Conservation (phyloP, 768 basidiomycete species). For the Leccinellum albellum region DNA sequence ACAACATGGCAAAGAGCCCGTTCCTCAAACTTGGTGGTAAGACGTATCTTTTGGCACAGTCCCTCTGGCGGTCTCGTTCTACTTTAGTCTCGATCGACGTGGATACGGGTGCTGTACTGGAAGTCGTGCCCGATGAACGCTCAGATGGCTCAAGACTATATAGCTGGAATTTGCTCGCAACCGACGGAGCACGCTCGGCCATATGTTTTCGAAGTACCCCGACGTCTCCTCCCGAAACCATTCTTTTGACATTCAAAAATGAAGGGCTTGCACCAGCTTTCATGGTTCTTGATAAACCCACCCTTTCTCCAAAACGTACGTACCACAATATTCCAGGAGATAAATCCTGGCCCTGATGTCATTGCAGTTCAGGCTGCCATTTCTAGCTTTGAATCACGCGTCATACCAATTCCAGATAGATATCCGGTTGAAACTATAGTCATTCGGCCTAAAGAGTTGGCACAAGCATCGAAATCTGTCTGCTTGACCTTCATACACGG, state of each 20-base stretch:
- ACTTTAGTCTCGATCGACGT: conserved; percentile 48
- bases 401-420: conserved; percentile 49
- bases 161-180: conserved; percentile 55
- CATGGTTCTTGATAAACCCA: conserved; percentile 41
- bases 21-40: conserved; percentile 31
- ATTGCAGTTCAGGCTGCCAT: conserved; percentile 44
- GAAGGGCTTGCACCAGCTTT: neutral
- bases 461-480: conserved; percentile 30
- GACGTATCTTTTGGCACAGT: conserved; percentile 35
- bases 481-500: conserved; percentile 59
- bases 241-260: conserved; percentile 40
- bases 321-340: neutral
- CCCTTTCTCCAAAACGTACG: conserved; percentile 40
- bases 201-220: conserved; percentile 51
- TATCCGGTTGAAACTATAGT: conserved; percentile 54
- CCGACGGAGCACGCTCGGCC: conserved; percentile 40
- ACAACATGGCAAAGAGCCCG: conserved; percentile 41
- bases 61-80: conserved; percentile 51
- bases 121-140: conserved; percentile 21
- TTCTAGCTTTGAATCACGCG: conserved; percentile 35
- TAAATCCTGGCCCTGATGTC: neutral
- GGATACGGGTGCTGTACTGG: conserved; percentile 36
- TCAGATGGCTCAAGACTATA: conserved; percentile 24
- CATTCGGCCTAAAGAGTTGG: conserved; percentile 32
- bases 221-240: conserved; percentile 43